Percentiles rank a stretch among this genome's conserved stretches.
Evolutionary conservation across 768 basidiomycete genomes (phyloP).

Genomic region (Phylloporus sp.): DNA sequence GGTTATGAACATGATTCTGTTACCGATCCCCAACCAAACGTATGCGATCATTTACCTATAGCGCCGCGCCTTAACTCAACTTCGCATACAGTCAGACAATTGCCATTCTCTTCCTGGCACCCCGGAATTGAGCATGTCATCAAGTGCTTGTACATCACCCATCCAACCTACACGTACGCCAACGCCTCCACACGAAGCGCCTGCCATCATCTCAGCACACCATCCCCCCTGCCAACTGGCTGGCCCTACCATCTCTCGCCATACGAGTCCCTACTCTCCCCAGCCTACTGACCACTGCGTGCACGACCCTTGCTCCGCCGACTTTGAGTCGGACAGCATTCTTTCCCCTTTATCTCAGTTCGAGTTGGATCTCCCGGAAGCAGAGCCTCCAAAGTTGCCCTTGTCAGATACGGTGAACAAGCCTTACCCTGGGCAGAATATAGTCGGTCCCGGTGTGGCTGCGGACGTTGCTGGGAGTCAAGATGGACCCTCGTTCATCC

Average conservation of each 20-base stretch:
- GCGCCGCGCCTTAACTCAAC: not conserved
- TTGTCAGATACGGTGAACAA: conserved; percentile 23
- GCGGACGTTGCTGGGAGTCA: not conserved
- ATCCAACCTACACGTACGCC: conserved; percentile 4
- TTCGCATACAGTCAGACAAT: conserved; percentile 11
- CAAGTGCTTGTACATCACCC: conserved; percentile 8
- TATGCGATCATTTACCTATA: conserved; percentile 17
- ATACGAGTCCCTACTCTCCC: not conserved
- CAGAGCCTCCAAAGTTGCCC: conserved; percentile 18
- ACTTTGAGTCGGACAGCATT: conserved; percentile 1
- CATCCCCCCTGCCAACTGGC: not conserved
- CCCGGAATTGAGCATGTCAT: conserved; percentile 13
- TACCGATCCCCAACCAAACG: conserved; percentile 26
- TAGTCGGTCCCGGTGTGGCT: not conserved
- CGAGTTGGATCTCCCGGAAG: conserved; percentile 16
- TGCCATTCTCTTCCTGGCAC: conserved; percentile 1
- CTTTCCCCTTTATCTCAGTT: conserved; percentile 25
- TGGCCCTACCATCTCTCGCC: not conserved
- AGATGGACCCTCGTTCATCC: not conserved
- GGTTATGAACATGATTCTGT: conserved; percentile 9
- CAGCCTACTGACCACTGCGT: not conserved
- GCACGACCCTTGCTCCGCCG: not conserved
- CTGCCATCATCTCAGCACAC: not conserved
- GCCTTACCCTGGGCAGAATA: conserved; percentile 6
- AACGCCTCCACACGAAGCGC: not conserved